Evolutionary conservation across 805 yeast genomes (phyloP).

Genomic region (Aciculoconidium aculeatum): DNA sequence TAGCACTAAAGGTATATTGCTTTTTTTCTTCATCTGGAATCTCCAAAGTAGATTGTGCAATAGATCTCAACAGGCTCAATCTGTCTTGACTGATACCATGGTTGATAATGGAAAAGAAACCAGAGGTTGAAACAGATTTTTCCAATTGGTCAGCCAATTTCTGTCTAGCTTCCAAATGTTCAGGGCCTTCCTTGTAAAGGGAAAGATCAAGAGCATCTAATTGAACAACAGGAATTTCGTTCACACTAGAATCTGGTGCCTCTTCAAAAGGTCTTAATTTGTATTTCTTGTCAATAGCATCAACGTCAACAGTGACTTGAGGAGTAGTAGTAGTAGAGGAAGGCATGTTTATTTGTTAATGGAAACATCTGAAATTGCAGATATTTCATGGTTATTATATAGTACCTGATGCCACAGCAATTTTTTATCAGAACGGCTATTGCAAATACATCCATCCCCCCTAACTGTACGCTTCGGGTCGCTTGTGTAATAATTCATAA

Average conservation of each 20-base stretch:
- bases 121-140: slow-evolving; percentile 34
- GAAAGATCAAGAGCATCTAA: slow-evolving; percentile 33
- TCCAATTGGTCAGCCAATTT: slow-evolving; percentile 34
- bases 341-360: too few species aligned
- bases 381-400: too few species aligned
- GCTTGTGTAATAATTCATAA: too few species aligned
- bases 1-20: slow-evolving; percentile 36
- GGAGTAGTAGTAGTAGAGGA: too few species aligned
- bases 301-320: slow-evolving; percentile 7
- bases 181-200: slow-evolving; percentile 30
- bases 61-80: slow-evolving; percentile 30
- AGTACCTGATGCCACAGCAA: too few species aligned
- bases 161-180: slow-evolving; percentile 21
- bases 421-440: too few species aligned
- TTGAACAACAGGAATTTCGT: slow-evolving; percentile 16
- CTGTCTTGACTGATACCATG: slow-evolving; percentile 33
- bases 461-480: too few species aligned
- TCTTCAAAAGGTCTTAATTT: slow-evolving; percentile 27
- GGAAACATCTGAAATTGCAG: too few species aligned
- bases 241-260: slow-evolving; percentile 16
- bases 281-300: slow-evolving; percentile 16
- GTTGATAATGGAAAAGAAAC: slow-evolving; percentile 38
- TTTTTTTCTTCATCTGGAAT: slow-evolving; percentile 35
- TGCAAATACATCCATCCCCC: too few species aligned
- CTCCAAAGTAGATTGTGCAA: slow-evolving; percentile 37